Evolutionary conservation across 352 stramenopile genomes (phyloP), one percentile per base, ranked within the genome.

Genomic region (Peronospora destructor): DNA sequence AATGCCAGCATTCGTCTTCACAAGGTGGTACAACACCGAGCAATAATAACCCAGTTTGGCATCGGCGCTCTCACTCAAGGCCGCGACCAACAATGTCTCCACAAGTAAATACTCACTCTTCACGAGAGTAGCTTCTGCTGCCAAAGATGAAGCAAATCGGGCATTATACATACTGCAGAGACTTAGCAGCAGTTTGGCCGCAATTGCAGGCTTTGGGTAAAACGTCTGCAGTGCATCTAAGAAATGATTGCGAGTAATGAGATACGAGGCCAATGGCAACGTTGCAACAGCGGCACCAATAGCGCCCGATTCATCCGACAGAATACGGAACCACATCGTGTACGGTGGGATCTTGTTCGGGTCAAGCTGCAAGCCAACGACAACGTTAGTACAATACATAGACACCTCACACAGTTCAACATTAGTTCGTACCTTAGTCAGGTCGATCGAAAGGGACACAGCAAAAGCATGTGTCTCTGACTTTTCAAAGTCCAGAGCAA

Each of bases 21-120:
- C 74, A 29, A 93, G 43, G 29, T 93, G 79, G 23, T 76, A 82
- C 40, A 93, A 61, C 21, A 91, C 72, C 0, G 77, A 74, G 46
- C 78, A 85, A 28, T 84, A 72, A 58, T 87, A 90, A 4, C 52
- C 66, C 34, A 88, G 50, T 25, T 73, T 82, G 23, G 66, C 61
- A 0, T 60, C 49, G 9, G 64, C 50, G n/a, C 52, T 65, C 38
- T 85, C 75, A 7, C 44, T 66, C 23, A 93, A 49, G 6, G 76
- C 71, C 6, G 73, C 71, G 7, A 85, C 72, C 2, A 93, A 55
- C 17, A 93, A 53, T 13, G 77, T 75, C 46, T 93, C 82, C 33
- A 93, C 51, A 12, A 93, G 53, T 26, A 91, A 60, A 44, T 87
- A 90, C 58, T 93, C 82, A n/a, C 58, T 78, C 53, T 90, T 86